Evolutionary conservation across 768 basidiomycete species (phyloP), one percentile per base, ranked within the genome.

Genomic region (Suillus decipiens): DNA sequence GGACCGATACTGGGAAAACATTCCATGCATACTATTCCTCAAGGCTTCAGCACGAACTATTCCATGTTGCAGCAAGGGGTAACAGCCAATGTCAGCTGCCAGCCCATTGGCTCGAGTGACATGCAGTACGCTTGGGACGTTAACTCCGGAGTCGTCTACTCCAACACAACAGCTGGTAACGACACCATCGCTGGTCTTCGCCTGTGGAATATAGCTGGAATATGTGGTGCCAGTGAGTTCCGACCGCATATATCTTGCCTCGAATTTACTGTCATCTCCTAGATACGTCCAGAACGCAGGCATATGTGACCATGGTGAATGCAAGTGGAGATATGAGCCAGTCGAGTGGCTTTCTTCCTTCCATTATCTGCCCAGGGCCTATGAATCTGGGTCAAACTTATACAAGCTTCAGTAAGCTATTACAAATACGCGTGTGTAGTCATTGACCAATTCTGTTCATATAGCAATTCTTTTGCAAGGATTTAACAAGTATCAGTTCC

Each of bases 331-430:
- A 43, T 8, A 7, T 45, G 1, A 31, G 45, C 6, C 3, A 10
- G 15, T 41, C 36, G 41, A 63, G 12, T 19, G 61, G 51, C 10
- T 65, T 33, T 3, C 28, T 28, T 15, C 34, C 54, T 24, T 63
- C 64, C 45, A 31, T 67, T 17, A 45, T 64, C 7, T 67, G 64
- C 22, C 66, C 66, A 9, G 61, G 43, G 7, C 60, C 61, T 45
- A 7, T 62, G 11, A 22, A 28, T 19, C 17, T 59, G 31, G 36
- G 58, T 9, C 15, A 61, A 22, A 22, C 41, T 22, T 63, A 36
- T 36, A 33, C 53, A n/a, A 37, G n/a, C 9, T 62, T 64, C 22
- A 37, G 63, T 64, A 10, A 43, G 60, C 39, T 24, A 41, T 45
- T 45, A n/a, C n/a, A 45, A 11, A 19, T 28, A n/a, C 22, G 10